Evolutionary conservation across 257 asterid species (phyloP).

Genomic region (Nicotiana otophora): DNA sequence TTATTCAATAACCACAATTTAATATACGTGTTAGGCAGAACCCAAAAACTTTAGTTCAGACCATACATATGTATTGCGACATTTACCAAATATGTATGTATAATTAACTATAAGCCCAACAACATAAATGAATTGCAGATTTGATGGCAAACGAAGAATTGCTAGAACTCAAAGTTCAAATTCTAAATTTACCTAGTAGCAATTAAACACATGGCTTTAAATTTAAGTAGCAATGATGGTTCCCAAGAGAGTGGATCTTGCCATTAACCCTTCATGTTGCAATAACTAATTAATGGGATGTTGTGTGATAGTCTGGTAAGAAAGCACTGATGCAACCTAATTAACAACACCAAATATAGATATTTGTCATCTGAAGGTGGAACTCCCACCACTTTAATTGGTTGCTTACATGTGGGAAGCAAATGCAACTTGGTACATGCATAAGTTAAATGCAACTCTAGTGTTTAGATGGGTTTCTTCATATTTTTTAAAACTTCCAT

Average conservation of each 20-base stretch:
- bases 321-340: slow-evolving; percentile 6
- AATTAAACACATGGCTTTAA: no score
- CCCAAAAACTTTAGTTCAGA: no score
- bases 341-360: neutral
- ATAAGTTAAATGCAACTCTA: neutral
- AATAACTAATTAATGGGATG: neutral
- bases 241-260: slow-evolving; percentile 7
- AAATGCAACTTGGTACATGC: neutral
- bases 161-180: no score
- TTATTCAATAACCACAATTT: no score
- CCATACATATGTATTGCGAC: no score
- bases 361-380: slow-evolving; percentile 1
- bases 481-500: neutral
- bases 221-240: neutral
- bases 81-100: no score
- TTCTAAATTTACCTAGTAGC: no score
- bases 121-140: no score
- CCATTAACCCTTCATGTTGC: neutral
- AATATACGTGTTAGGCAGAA: no score
- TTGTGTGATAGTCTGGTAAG: neutral
- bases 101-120: no score
- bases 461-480: neutral
- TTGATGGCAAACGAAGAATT: no score
- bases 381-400: slow-evolving; percentile 4
- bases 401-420: slow-evolving; percentile 10